Percentiles rank a stretch among this genome's conserved stretches.
Conservation (phyloP, 371 early-diverging fungal genomes). For the Lichtheimia corymbifera region DNA sequence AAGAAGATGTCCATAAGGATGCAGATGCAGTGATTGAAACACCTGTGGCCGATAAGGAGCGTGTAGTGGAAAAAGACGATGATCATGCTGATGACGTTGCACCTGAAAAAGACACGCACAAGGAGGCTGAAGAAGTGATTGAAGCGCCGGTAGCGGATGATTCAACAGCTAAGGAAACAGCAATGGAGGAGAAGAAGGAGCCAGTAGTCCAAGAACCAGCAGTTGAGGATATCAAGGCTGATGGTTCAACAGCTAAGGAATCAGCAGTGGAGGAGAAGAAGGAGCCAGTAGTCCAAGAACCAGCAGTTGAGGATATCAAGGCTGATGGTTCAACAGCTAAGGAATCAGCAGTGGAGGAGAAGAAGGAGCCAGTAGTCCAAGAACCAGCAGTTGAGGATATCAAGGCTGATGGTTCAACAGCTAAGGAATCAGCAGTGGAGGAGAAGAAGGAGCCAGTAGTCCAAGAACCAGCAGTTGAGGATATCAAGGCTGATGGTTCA, state of each 20-base stretch:
- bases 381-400: neutral
- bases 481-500: neutral
- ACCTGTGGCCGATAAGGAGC: too few species aligned
- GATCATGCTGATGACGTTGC: neutral
- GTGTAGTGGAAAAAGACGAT: too few species aligned
- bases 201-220: too few species aligned
- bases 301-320: neutral
- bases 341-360: neutral
- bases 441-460: too few species aligned
- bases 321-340: neutral
- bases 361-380: neutral
- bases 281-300: neutral
- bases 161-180: neutral
- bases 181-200: too few species aligned
- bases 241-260: neutral
- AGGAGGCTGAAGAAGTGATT: too few species aligned
- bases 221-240: neutral
- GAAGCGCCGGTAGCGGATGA: neutral
- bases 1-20: too few species aligned
- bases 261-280: neutral
- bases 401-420: neutral
- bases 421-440: too few species aligned
- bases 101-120: too few species aligned
- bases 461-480: neutral
- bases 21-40: too few species aligned